These are phyloP conservation scores for Xylaria polymorpha DNA, from an alignment of 2,329 filamentous ascomycete species.

Conservation along the genomic window DNA sequence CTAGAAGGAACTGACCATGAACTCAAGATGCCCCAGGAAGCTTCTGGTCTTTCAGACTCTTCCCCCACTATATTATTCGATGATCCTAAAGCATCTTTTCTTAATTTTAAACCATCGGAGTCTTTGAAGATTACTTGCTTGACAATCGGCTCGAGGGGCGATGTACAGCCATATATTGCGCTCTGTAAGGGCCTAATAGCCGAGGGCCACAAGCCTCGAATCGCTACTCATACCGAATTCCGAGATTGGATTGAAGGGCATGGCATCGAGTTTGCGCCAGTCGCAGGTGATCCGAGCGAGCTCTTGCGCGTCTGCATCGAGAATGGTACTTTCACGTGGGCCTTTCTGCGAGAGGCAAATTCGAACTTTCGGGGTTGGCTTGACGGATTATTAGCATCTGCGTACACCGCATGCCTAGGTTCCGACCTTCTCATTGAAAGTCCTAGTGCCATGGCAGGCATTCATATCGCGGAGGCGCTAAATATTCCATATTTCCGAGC, in stretches of 20 bases:
- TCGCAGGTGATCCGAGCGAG: constrained; percentile 92
- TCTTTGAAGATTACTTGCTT: constrained; percentile 88
- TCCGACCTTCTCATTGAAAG: constrained; percentile 94
- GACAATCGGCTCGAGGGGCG: constrained; percentile 94
- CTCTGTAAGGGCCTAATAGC: constrained; percentile 89
- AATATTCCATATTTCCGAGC: constrained; percentile 95
- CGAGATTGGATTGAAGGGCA: constrained; percentile 89
- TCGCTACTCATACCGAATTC: constrained; percentile 94
- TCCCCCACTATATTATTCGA: constrained; percentile 84
- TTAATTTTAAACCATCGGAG: constrained; percentile 88
- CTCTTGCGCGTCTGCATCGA: constrained; percentile 97
- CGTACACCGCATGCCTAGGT: constrained; percentile 85
- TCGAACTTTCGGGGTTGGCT: constrained; percentile 94
- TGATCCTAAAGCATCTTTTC: constrained; percentile 85
- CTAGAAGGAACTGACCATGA: constrained; percentile 65
- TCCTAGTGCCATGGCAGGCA: constrained; percentile 95
- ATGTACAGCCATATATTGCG: constrained; percentile 97
- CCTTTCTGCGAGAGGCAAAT: constrained; percentile 89
- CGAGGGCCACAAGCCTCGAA: constrained; percentile 86
- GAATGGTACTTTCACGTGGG: constrained; percentile 95
- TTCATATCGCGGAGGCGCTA: constrained; percentile 95
- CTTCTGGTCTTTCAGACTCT: constrained; percentile 63
- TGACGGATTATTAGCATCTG: constrained; percentile 83
- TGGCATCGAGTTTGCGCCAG: constrained; percentile 89
- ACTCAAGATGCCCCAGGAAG: constrained; percentile 60